phyloP scores from a whole-genome alignment of 495 filamentous ascomycete species.

The Cudoniella acicularis region DNA sequence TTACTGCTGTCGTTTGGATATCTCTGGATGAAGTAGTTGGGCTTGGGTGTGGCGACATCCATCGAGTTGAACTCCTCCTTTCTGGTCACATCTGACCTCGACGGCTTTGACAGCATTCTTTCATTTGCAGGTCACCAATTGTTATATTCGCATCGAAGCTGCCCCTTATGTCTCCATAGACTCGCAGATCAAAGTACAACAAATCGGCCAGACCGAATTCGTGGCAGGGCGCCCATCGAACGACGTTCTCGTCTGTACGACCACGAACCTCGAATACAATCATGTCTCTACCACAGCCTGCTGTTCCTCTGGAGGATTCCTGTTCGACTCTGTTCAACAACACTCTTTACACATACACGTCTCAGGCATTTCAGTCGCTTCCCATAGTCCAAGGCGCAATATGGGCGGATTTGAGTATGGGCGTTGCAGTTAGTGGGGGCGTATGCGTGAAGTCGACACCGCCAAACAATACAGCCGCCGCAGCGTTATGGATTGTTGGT shows the following conservation, averaged over 20 bases:
- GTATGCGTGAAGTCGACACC: conserved; percentile 71
- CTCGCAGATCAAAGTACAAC: neutral
- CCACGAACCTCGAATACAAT: conserved; percentile 1
- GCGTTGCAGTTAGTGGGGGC: conserved; percentile 65
- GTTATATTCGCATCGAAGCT: neutral
- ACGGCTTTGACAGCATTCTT: neutral
- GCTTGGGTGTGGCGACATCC: neutral
- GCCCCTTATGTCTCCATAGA: neutral
- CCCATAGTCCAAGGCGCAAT: conserved; percentile 59
- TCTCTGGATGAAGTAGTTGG: neutral
- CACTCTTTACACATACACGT: conserved; percentile 82
- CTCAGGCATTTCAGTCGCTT: conserved; percentile 71
- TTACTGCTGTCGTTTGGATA: neutral
- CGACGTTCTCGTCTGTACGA: neutral
- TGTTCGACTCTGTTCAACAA: conserved; percentile 82
- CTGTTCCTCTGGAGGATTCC: conserved; percentile 60
- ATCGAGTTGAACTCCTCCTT: neutral
- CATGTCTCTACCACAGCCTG: conserved; percentile 66
- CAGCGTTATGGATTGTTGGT: conserved; percentile 78
- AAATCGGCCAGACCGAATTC: neutral
- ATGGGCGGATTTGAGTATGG: conserved; percentile 64
- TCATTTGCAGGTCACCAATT: neutral
- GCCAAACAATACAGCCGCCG: conserved; percentile 41
- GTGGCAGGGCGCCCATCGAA: neutral
- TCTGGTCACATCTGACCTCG: neutral